Percentiles rank a stretch among this genome's conserved stretches.
phyloP scores from a whole-genome alignment of 192 early-diverging fungal species.

The Rhizoclosmatium globosum region DNA sequence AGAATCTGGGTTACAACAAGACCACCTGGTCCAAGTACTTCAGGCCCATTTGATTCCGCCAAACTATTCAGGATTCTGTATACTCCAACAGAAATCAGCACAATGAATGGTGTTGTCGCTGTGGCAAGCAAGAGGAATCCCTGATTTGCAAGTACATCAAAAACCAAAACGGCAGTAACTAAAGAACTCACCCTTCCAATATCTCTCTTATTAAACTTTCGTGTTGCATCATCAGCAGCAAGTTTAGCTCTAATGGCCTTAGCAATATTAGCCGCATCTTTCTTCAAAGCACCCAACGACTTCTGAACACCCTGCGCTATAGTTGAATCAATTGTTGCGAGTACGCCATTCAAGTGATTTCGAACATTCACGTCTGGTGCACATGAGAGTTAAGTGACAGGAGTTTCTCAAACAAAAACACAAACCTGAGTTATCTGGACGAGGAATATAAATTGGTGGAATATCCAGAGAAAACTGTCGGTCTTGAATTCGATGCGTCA shows the following conservation, averaged over 20 bases:
- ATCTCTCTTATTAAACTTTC: slow-evolving; percentile 25
- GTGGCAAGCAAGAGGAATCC: slow-evolving; percentile 7
- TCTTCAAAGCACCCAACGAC: slow-evolving; percentile 7
- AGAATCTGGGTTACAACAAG: not conserved
- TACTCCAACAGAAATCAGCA: slow-evolving; percentile 6
- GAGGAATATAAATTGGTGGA: slow-evolving; percentile 26
- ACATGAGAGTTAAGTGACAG: not conserved
- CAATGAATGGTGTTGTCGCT: not conserved
- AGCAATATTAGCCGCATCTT: slow-evolving; percentile 9
- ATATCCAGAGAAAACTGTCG: slow-evolving; percentile 31
- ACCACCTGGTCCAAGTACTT: slow-evolving; percentile 11
- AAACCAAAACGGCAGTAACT: not conserved
- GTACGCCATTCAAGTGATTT: slow-evolving; percentile 33
- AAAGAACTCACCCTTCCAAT: slow-evolving; percentile 22
- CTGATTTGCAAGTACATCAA: not conserved
- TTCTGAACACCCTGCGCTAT: slow-evolving; percentile 28
- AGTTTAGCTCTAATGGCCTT: not conserved
- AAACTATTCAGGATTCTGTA: not conserved
- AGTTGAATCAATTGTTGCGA: slow-evolving; percentile 24
- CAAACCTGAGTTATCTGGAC: not conserved
- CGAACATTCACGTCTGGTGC: slow-evolving; percentile 6
- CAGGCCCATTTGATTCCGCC: slow-evolving; percentile 5
- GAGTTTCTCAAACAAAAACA: not conserved
- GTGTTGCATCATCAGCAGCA: not conserved
- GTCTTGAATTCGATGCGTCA: slow-evolving; percentile 24